Base-by-base conservation (phyloP, 2,329 filamentous ascomycete genomes). In the Colletotrichum acutatum region DNA sequence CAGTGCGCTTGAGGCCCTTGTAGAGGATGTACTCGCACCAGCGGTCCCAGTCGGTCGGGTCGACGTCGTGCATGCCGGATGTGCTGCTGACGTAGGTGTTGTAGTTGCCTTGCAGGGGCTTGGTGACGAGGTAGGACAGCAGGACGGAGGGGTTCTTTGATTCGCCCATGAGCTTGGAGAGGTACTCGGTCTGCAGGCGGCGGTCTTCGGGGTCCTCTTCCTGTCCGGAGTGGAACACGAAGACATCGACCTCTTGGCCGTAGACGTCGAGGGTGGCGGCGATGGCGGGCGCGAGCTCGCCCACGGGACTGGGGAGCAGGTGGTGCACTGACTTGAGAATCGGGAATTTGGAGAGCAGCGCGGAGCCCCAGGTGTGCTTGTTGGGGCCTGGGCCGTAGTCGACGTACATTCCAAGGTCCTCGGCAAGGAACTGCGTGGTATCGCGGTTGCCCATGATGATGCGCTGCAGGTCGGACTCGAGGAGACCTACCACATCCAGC, bases 381-480 rank as follows among this genome's bases (percentile, higher is more conserved):
- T 99, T 98, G 7, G 97, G 97, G 2, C 97, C 97, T 34, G 97
- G 97, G 68, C 97, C 97, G 79, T 95, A 98, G 85, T 99, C 97
- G 62, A 97, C 95, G 80, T 98, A 99, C 97, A 99, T 99, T 77
- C 97, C 97, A 12, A 99, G 89, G 76, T 99, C 95, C 81, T 98
- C 96, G 24, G 97, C 95, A 9, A 99, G 89, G 83, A 94, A 97
- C 81, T 98, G 97, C 1, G 97, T 98, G 9, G 94, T 93, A 81
- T 99, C 97, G 76, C 97, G 93, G 84, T 98, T 99, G 79, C 97
- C 97, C 97, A 98, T 99, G 86, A 99, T 99, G 84, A 99, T 98
- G 77, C 96, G 94, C 84, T 99, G 97, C 46, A 94, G 89, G 81
- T 99, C 97, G 0, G 93, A 94, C 83, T 99, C 97, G 0, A 99